Percentiles rank a stretch among this genome's conserved stretches.
Conservation (phyloP, 2,329 filamentous ascomycete species). For the Leptographium lundbergii region DNA sequence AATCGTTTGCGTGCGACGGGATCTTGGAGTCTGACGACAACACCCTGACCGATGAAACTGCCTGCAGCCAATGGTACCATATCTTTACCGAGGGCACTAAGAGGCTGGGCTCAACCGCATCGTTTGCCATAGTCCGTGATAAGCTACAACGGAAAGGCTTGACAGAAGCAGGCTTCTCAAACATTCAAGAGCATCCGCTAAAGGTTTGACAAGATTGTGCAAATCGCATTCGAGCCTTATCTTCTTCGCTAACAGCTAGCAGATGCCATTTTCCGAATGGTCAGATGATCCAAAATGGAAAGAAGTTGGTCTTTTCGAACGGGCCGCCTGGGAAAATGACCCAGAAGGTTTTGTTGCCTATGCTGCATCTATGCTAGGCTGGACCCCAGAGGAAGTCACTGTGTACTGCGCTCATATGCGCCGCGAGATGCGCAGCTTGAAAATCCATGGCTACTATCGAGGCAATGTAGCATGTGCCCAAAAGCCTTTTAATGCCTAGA, state of each 20-base stretch:
- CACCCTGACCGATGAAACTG: conserved; percentile 7
- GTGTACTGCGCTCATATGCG: conserved; percentile 9
- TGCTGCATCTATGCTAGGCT: conserved; percentile 8
- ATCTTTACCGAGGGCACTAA: conserved; percentile 2
- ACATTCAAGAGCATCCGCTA: too few species aligned
- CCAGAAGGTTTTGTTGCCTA: conserved; percentile 8
- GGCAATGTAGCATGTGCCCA: conserved; percentile 7
- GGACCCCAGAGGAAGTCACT: conserved; percentile 8
- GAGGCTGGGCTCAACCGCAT: background rate
- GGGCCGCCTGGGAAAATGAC: conserved; percentile 6
- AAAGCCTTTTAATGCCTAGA: conserved; percentile 4
- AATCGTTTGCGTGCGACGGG: conserved; percentile 11
- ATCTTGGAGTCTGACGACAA: conserved; percentile 15
- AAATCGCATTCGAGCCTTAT: too few species aligned
- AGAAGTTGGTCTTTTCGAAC: conserved; percentile 14
- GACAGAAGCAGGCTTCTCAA: too few species aligned
- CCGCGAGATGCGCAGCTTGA: conserved; percentile 7
- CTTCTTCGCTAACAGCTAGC: background rate
- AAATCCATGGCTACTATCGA: conserved; percentile 7
- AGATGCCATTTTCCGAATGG: conserved; percentile 20
- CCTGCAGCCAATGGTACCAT: conserved; percentile 13
- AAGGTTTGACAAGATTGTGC: too few species aligned
- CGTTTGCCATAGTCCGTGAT: background rate
- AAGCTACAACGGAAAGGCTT: background rate
- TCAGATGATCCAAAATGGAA: conserved; percentile 17